Base-by-base conservation (phyloP, 208 protist species). In the Trypanosoma conorhini region DNA sequence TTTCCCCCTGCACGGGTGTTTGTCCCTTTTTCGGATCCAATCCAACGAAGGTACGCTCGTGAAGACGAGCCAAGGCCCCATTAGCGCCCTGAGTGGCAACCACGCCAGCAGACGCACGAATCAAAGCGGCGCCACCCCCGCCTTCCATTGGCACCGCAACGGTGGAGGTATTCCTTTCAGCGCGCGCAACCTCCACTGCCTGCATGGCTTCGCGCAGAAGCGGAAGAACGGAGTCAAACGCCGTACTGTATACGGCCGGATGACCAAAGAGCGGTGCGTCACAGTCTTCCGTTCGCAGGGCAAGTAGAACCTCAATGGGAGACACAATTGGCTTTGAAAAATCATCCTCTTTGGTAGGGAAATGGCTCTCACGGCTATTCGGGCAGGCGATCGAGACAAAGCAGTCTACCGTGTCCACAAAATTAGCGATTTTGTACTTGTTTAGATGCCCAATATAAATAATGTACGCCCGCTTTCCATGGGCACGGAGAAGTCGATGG, bases 401-500 rank as follows among this genome's bases (percentile, higher is more conserved):
- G 72, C 88, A 89, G 48, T 98, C 93, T 7, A 97, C 89, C 5
- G 85, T 87, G 69, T 97, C 88, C 0, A 84, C 83, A 77, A 97
- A 97, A 68, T 98, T 98, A 10, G 90, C 89, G 10, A 98, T 73
- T 69, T 98, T 98, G 68, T 87, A 96, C 69, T 95, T 83, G 67
- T 98, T 98, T 13, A 97, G 67, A 72, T 98, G 93, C 3, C 95
- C 95, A 33, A 98, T 80, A 61, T 96, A 95, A 50, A 98, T 83
- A 40, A 97, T 77, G 77, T 97, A 96, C 35, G 81, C 72, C 31
- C 89, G 85, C 70, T 92, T 92, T n/a, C 81, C 80, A 44, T 81
- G 81, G 1, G 75, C 70, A 31, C 88, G 86, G 56, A 95, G 76
- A 19, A 93, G 73, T 56, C 88, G 58, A 59, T 88, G 73, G 12